Conservation (phyloP, 495 filamentous ascomycete genomes). For the Penicillium alfredii region DNA sequence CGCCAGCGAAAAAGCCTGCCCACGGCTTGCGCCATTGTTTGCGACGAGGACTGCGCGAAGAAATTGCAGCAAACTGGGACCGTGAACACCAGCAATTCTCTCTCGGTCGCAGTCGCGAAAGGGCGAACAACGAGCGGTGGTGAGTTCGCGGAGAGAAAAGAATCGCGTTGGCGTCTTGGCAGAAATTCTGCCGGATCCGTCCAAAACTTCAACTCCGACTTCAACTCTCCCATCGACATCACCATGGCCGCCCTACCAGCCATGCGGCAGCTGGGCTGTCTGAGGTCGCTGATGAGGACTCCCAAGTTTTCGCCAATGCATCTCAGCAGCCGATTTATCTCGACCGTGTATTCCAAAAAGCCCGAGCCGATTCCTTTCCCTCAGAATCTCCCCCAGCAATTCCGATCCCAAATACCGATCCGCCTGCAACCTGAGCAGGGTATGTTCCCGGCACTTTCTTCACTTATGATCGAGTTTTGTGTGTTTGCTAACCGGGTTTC, state of each 20-base stretch:
- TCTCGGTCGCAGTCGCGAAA: too few relatives aligned
- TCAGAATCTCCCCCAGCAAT: conserved; percentile 34
- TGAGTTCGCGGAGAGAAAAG: conserved; percentile 14
- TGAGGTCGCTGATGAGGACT: conserved; percentile 48
- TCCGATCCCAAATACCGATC: conserved; percentile 38
- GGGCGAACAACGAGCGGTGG: too few relatives aligned
- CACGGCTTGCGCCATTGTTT: conserved; percentile 39
- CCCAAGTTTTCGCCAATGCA: too few relatives aligned
- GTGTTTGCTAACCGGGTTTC: conserved; percentile 13
- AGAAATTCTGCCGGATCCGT: conserved; percentile 39
- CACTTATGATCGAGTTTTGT: too few relatives aligned
- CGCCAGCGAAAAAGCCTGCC: conserved; percentile 36
- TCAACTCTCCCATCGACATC: conserved; percentile 19
- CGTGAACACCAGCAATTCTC: too few relatives aligned
- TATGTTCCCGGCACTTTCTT: too few relatives aligned
- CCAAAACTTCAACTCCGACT: conserved; percentile 29
- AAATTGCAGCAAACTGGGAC: conserved; percentile 21
- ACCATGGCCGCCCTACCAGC: conserved; percentile 55
- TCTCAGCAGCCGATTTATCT: conserved; percentile 33
- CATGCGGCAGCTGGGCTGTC: conserved; percentile 62
- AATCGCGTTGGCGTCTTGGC: conserved; percentile 30
- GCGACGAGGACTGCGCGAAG: too few relatives aligned
- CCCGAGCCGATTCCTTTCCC: conserved; percentile 36
- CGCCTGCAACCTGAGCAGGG: conserved; percentile 32
- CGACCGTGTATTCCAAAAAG: conserved; percentile 35